Evolutionary conservation across 345 rosid species (phyloP).

Genomic region (Salix koriyanagi): DNA sequence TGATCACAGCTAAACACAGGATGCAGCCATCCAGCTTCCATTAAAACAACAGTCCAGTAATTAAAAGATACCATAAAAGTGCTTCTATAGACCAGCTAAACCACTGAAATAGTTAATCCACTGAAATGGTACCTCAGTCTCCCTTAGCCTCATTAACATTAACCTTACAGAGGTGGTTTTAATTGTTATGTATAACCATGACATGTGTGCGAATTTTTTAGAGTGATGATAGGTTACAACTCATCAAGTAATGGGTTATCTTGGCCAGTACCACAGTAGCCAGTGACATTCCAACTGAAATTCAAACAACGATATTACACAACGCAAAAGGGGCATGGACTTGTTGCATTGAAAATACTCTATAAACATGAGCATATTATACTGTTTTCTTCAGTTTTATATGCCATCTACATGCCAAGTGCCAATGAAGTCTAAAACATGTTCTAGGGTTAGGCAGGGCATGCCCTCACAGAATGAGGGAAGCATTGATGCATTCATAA

Average conservation of each 20-base stretch:
- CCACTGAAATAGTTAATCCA: neutral
- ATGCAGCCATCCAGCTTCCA: neutral
- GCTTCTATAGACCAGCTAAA: neutral
- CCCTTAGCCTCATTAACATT: neutral
- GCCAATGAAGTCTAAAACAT: neutral
- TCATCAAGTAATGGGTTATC: neutral
- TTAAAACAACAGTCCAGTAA: neutral
- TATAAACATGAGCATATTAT: neutral
- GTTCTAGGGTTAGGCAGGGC: neutral
- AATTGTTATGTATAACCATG: neutral
- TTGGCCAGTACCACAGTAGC: neutral
- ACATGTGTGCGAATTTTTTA: neutral
- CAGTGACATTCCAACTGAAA: neutral
- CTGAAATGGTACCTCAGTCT: neutral
- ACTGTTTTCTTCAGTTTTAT: neutral
- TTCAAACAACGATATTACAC: neutral
- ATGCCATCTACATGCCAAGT: neutral
- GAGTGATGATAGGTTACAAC: neutral
- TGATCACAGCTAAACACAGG: neutral
- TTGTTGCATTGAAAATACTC: neutral
- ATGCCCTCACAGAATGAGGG: neutral
- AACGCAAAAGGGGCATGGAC: neutral
- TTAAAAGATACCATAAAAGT: neutral
- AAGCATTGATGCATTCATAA: neutral
- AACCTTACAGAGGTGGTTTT: neutral